Evolutionary conservation across 2,329 filamentous ascomycete species (phyloP).

Genomic region (Shiraia sp.): DNA sequence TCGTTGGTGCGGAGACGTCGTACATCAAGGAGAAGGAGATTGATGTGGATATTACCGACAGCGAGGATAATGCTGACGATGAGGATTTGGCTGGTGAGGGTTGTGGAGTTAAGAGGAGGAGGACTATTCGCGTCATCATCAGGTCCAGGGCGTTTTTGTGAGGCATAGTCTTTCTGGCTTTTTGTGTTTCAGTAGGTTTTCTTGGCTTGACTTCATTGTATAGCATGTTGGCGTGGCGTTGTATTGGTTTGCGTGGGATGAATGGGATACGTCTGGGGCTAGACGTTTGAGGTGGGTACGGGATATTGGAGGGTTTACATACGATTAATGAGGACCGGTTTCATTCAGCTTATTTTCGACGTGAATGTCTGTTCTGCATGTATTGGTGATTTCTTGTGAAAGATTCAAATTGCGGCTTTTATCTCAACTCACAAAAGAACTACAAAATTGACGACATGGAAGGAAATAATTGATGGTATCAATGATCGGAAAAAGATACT

Average conservation of each 20-base stretch:
- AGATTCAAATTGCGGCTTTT: too few relatives aligned
- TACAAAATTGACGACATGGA: too few relatives aligned
- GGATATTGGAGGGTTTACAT: neutral
- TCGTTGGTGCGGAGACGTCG: conserved; percentile 2
- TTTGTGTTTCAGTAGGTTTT: neutral
- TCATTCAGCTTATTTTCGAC: neutral
- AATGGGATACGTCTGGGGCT: too few relatives aligned
- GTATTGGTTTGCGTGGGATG: too few relatives aligned
- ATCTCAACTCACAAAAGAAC: too few relatives aligned
- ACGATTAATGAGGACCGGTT: conserved; percentile 1
- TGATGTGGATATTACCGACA: conserved; percentile 25
- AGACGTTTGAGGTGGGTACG: too few relatives aligned
- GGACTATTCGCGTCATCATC: conserved; percentile 39
- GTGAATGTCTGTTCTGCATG: neutral
- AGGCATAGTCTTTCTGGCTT: conserved; percentile 3
- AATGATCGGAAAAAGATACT: too few relatives aligned
- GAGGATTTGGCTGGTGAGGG: conserved; percentile 13
- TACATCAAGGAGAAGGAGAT: conserved; percentile 17
- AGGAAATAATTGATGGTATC: too few relatives aligned
- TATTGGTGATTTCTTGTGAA: neutral
- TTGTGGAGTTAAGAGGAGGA: conserved; percentile 29
- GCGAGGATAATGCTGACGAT: conserved; percentile 18
- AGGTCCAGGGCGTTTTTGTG: conserved; percentile 41
- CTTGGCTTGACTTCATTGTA: neutral
- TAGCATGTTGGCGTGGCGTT: neutral